A percentile compares a stretch with the other conserved stretches of the same genome.
Evolutionary conservation across 345 rosid genomes (phyloP).

Genomic region (Lagerstroemia speciosa): DNA sequence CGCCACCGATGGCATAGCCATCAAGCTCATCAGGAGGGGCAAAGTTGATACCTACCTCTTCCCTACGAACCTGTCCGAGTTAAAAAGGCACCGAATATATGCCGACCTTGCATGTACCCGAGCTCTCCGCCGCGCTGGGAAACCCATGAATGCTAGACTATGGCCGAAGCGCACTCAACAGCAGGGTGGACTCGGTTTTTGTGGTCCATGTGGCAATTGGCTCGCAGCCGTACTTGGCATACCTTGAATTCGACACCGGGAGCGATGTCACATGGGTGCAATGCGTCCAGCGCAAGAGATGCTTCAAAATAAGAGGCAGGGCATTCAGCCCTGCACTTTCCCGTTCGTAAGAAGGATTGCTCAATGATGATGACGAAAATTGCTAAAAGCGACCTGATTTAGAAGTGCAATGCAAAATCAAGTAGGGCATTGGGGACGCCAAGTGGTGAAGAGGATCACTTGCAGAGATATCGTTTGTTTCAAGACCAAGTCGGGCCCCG

Average conservation of each 20-base stretch:
- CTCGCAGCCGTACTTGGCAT: not conserved
- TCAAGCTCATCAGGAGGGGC: not conserved
- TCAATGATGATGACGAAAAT: too few species aligned
- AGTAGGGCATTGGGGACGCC: too few species aligned
- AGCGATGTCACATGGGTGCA: slow-evolving; percentile 6
- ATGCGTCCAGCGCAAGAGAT: too few species aligned
- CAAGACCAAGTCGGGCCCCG: too few species aligned
- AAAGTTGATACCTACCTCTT: not conserved
- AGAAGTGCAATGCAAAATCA: too few species aligned
- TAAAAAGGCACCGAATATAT: not conserved
- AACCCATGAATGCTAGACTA: not conserved
- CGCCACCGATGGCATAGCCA: not conserved
- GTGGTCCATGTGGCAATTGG: not conserved
- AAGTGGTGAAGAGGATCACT: too few species aligned
- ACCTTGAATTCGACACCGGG: slow-evolving; percentile 1
- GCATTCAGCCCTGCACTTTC: too few species aligned
- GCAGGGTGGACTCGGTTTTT: not conserved
- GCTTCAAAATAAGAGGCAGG: too few species aligned
- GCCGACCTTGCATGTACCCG: not conserved
- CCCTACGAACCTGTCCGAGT: not conserved
- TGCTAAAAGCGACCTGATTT: too few species aligned
- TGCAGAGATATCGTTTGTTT: too few species aligned
- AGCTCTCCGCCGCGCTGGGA: not conserved
- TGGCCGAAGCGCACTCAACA: not conserved
- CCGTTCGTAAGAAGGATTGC: too few species aligned